Evolutionary conservation across 176 grass and related monocot species (phyloP).

Genomic region (Tillandsia fasciculata): DNA sequence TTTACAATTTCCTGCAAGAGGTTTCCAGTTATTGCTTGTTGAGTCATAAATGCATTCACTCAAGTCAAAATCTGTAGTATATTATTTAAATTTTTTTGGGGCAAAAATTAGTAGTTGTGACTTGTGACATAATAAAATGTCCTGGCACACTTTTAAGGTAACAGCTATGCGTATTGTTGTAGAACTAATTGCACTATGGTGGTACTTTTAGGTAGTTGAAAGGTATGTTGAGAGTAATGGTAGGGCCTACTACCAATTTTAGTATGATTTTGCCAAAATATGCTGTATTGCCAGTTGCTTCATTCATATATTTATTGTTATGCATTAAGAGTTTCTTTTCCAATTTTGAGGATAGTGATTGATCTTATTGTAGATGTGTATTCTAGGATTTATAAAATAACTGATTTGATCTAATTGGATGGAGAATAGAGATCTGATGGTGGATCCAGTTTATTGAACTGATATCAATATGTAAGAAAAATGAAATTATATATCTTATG

Average conservation of each 20-base stretch:
- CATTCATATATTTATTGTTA: too few species aligned
- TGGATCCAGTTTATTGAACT: background rate
- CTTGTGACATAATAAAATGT: constrained; percentile 3
- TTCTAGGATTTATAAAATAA: background rate
- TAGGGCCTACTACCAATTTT: background rate
- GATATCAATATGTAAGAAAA: background rate
- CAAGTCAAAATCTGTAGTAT: background rate
- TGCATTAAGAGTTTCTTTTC: too few species aligned
- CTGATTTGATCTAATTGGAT: background rate
- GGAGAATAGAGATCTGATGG: background rate
- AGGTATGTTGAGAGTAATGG: background rate
- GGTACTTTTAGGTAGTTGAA: constrained; percentile 6
- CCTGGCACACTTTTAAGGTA: background rate
- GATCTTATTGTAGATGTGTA: background rate
- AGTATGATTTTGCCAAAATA: background rate
- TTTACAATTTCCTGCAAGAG: background rate
- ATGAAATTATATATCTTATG: background rate
- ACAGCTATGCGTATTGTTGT: background rate
- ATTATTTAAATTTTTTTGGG: background rate
- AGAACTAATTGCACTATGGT: background rate
- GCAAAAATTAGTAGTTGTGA: background rate
- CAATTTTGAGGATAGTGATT: background rate
- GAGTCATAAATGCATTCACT: constrained; percentile 9
- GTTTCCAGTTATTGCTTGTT: constrained; percentile 1
- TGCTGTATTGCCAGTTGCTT: background rate